Conservation (phyloP, 441 rosid species). For the Erodium texanum region DNA sequence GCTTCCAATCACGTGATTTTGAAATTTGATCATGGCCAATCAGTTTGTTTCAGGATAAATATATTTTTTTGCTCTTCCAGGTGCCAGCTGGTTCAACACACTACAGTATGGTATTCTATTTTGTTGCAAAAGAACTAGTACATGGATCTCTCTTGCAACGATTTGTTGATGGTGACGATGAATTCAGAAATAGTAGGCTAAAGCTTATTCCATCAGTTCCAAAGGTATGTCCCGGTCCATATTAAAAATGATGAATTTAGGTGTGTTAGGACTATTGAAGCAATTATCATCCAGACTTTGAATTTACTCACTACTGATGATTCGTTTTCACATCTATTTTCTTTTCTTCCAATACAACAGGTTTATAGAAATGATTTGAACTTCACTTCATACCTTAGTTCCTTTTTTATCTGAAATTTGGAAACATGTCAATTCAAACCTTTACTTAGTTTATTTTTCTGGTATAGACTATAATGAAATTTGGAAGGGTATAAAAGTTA, state of each 20-base stretch:
- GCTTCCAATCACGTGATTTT: constrained; percentile 16
- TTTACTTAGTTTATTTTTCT: no score
- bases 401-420: no score
- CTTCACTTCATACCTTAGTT: no score
- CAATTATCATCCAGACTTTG: constrained; percentile 2
- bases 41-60: constrained; percentile 13
- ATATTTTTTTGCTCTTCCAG: constrained; percentile 30
- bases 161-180: constrained; percentile 97
- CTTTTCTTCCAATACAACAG: background rate
- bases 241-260: constrained; percentile 8
- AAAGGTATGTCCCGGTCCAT: constrained; percentile 44
- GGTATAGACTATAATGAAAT: no score
- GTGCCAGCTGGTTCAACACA: constrained; percentile 86
- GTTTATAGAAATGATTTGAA: background rate
- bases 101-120: constrained; percentile 97
- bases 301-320: background rate
- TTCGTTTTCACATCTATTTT: background rate
- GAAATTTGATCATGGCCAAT: constrained; percentile 11
- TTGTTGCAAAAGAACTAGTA: constrained; percentile 61
- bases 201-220: constrained; percentile 97
- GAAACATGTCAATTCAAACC: no score
- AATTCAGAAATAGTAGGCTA: constrained; percentile 89
- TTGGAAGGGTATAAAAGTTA: no score
- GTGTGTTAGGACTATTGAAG: constrained; percentile 11
- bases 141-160: constrained; percentile 90